Evolutionary conservation across 441 rosid species (phyloP).

Genomic region (Gossypium gossypioides): DNA sequence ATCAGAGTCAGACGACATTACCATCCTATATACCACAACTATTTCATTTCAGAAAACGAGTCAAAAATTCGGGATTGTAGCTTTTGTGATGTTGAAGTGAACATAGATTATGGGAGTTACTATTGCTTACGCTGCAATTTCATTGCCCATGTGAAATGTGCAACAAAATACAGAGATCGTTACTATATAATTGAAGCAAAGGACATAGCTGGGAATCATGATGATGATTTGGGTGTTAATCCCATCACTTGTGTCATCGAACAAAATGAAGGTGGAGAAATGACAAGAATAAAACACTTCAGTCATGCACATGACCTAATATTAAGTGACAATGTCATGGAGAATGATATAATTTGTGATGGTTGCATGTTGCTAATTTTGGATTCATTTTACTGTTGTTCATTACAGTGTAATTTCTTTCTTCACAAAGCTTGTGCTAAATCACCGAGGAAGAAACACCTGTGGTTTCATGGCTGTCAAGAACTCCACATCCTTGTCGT

Average conservation of each 20-base stretch:
- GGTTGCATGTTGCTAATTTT: not conserved
- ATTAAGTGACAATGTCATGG: not conserved
- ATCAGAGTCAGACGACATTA: conserved; percentile 14
- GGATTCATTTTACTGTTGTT: not conserved
- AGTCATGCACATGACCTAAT: not conserved
- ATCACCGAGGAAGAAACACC: not conserved
- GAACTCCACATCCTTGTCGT: not conserved
- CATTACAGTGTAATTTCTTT: not conserved
- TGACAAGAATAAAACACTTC: not conserved
- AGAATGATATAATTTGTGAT: not conserved
- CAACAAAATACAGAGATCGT: not conserved
- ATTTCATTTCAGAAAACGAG: not conserved
- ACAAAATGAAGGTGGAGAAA: not conserved
- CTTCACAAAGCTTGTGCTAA: not conserved
- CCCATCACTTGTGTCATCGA: not conserved
- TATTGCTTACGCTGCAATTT: conserved; percentile 10
- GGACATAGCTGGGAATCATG: not conserved
- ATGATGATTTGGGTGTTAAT: not conserved
- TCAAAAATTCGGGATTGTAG: not conserved
- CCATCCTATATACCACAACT: conserved; percentile 10
- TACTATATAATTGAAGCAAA: not conserved
- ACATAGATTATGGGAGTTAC: conserved; percentile 8
- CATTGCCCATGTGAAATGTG: conserved; percentile 12
- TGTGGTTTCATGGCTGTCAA: not conserved
- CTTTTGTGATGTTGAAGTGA: conserved; percentile 3